Evolutionary conservation across 768 basidiomycete genomes (phyloP), one percentile per base, ranked within the genome.

Genomic region (Tulasnella sp.): DNA sequence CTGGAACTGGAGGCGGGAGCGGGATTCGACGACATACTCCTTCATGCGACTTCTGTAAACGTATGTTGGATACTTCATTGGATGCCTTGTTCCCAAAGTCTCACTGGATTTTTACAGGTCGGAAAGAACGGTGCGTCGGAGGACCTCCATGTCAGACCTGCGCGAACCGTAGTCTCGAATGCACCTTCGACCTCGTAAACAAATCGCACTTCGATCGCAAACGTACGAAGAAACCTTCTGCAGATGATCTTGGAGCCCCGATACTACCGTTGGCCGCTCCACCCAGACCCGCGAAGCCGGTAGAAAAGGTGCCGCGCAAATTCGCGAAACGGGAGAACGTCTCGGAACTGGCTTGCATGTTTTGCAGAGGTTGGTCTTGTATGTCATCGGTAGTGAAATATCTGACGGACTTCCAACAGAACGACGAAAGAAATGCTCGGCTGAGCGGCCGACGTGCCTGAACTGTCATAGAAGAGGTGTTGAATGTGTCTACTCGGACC

Each of bases 1-100:
- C 71, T 14, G 71, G 71, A 39, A 72, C 59, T 39, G 71, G 71
- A 6, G 71, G 71, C 14, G 71, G 71, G 11, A 39, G 36, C 9
- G 71, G 71, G 14, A 72, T 72, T 34, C 37, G 44, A 40, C 29
- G 71, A 47, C 71, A 72, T 41, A 72, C 71, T 19, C 71, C 71
- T 7, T 72, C 72, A 19, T 73, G 72, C 39, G 72, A 73, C 44
- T 73, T 73, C 66, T 73, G 72, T 44, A 73, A 68, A 41, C 72
- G 72, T 73, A 34, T 29, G 72, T 67, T 2, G 34, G 12, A n/a
- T 59, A 9, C 39, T 32, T 19, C n/a, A 9, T 36, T 62, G 19
- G 16, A 11, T 62, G 62, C 22, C 16, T 26, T 14, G 29, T 36
- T 3, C 14, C 35, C 12, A n/a, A 17, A 37, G 12, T n/a, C 64